Percentiles rank a stretch among this genome's conserved stretches.
Conservation (phyloP, 140 eudicot species). For the Flaveria floridana region DNA sequence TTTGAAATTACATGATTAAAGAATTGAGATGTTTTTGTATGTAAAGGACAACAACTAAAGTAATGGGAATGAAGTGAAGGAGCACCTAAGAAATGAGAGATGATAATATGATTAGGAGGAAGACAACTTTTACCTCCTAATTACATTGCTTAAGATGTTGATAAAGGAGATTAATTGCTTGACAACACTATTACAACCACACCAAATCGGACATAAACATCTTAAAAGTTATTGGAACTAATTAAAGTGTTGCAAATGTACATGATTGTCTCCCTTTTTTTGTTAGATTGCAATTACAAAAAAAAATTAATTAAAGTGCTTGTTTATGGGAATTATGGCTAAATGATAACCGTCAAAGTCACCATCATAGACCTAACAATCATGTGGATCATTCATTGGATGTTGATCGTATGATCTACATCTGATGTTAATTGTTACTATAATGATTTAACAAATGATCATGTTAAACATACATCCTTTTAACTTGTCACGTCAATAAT, state of each 20-base stretch:
- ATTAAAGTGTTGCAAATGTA: neutral
- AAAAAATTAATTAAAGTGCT: neutral
- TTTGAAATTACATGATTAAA: neutral
- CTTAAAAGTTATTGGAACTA: constrained; percentile 12
- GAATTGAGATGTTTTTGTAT: neutral
- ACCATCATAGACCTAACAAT: neutral
- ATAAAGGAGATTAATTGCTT: constrained; percentile 25
- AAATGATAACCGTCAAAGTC: neutral
- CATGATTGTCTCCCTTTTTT: neutral
- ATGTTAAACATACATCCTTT: no score
- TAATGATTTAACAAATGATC: neutral
- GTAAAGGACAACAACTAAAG: neutral
- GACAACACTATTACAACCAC: constrained; percentile 35
- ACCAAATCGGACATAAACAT: constrained; percentile 19
- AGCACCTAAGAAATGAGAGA: constrained; percentile 22
- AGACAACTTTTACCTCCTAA: constrained; percentile 37
- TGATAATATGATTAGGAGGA: constrained; percentile 17
- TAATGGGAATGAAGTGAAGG: constrained; percentile 31
- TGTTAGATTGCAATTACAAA: neutral
- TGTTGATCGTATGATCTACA: neutral
- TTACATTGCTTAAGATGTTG: constrained; percentile 37
- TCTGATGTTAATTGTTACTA: neutral
- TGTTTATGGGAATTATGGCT: neutral
- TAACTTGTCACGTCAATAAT: no score
- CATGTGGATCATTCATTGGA: neutral